A percentile compares a stretch with the other conserved stretches of the same genome.
Conservation (phyloP, 139 green algal species). For the Chlamydomonas asymmetrica region DNA sequence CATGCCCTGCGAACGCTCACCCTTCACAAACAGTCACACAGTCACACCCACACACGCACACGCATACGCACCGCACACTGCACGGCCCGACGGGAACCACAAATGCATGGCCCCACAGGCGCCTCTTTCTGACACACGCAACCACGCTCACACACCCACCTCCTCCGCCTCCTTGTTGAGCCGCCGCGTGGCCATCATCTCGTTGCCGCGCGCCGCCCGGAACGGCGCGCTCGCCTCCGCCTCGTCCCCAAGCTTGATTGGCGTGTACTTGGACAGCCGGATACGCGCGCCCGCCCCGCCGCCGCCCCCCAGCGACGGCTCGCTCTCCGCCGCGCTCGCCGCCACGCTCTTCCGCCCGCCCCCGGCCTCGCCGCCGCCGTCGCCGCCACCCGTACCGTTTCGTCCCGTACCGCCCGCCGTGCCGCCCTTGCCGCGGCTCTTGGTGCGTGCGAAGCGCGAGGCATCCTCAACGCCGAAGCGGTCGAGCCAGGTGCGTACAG, state of each 20-base stretch:
- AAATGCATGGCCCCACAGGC: no score
- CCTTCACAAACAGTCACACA: no score
- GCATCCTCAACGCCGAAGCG: constrained; percentile 43
- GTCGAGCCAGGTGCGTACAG: constrained; percentile 42
- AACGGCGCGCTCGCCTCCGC: constrained; percentile 33
- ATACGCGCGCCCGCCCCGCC: neutral
- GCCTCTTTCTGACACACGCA: no score
- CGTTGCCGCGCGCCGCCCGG: constrained; percentile 30
- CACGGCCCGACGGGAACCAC: no score
- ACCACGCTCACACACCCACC: neutral
- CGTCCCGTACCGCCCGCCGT: neutral
- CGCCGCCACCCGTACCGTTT: neutral
- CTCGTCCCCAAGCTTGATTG: constrained; percentile 33
- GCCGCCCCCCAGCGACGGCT: neutral
- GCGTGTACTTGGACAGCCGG: constrained; percentile 30
- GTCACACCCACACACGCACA: no score
- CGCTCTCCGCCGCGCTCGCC: neutral
- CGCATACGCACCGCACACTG: no score
- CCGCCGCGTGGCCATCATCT: constrained; percentile 46
- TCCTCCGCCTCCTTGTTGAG: constrained; percentile 26
- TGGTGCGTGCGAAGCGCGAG: constrained; percentile 13
- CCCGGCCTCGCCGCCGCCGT: neutral
- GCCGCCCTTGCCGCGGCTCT: neutral
- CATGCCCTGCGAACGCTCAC: no score
- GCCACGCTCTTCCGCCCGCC: neutral